Conservation (phyloP, 306 rosid genomes). For the Parietaria judaica region DNA sequence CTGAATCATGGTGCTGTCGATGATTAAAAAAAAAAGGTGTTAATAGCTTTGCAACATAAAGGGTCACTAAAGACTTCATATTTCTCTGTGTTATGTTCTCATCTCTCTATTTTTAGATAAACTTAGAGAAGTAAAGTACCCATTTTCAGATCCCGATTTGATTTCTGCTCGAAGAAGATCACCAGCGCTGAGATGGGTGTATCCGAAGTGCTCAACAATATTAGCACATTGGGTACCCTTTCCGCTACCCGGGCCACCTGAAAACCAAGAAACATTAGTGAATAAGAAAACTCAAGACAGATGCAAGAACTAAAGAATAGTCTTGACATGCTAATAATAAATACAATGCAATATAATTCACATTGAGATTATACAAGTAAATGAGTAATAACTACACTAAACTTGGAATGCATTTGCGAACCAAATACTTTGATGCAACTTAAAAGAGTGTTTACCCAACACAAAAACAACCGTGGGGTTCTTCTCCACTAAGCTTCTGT, state of each 20-base stretch:
- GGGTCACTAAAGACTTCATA: not conserved
- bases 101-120: no score
- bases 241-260: slow-evolving; percentile 99
- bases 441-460: slow-evolving; percentile 54
- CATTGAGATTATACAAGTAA: no score
- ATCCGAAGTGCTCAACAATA: slow-evolving; percentile 64
- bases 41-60: slow-evolving; percentile 5
- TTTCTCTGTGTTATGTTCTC: not conserved
- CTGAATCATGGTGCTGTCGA: slow-evolving; percentile 82
- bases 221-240: slow-evolving; percentile 96
- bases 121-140: slow-evolving; percentile 33
- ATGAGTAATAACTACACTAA: not conserved
- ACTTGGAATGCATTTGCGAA: not conserved
- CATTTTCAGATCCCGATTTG: slow-evolving; percentile 94
- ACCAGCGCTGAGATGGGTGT: slow-evolving; percentile 98
- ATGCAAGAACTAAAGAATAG: no score
- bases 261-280: slow-evolving; percentile 17
- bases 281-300: slow-evolving; percentile 21
- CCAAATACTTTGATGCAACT: not conserved
- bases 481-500: slow-evolving; percentile 46
- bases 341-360: no score
- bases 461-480: slow-evolving; percentile 89
- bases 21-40: slow-evolving; percentile 21
- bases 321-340: not conserved
- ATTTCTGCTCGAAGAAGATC: slow-evolving; percentile 97